A percentile compares a stretch with the other conserved stretches of the same genome.
Evolutionary conservation across 1,284 basidiomycete genomes (phyloP).

Genomic region (Microbotryomycetes sp.): DNA sequence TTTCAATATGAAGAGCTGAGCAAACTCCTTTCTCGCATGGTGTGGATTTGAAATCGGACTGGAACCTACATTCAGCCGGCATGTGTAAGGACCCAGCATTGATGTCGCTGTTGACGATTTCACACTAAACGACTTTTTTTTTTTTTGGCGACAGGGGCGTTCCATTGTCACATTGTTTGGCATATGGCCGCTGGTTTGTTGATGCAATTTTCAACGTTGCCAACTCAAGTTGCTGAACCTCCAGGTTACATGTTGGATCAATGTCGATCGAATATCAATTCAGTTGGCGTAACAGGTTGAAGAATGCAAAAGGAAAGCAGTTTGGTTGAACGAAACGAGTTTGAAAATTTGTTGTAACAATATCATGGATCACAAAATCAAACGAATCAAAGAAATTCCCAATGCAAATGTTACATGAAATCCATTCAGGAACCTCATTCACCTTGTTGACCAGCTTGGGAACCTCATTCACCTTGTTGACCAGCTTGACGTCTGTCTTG

Average conservation of each 20-base stretch:
- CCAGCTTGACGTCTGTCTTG: neutral
- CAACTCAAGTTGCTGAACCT: conserved; percentile 37
- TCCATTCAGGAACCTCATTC: too few relatives aligned
- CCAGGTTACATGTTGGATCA: conserved; percentile 43
- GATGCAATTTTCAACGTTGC: conserved; percentile 43
- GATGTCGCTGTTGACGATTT: neutral
- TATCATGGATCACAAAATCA: too few relatives aligned
- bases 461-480: neutral
- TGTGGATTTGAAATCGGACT: too few relatives aligned
- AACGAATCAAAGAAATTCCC: too few relatives aligned
- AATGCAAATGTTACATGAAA: too few relatives aligned
- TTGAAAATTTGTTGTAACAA: too few relatives aligned
- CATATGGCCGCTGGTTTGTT: conserved; percentile 45
- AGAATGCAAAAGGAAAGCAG: too few relatives aligned
- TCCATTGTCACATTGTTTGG: conserved; percentile 37
- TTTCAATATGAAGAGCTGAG: too few relatives aligned
- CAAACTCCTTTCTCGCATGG: too few relatives aligned
- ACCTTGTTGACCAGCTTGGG: too few relatives aligned
- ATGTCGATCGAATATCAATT: conserved; percentile 24
- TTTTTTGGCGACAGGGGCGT: neutral
- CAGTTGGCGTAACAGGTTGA: too few relatives aligned
- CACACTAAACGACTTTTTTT: neutral
- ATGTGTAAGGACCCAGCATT: neutral
- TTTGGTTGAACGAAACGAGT: too few relatives aligned
- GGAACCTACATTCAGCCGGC: neutral